Evolutionary conservation across 208 protist species (phyloP), one percentile per base, ranked within the genome.

Genomic region (Leishmania lainsoni): DNA sequence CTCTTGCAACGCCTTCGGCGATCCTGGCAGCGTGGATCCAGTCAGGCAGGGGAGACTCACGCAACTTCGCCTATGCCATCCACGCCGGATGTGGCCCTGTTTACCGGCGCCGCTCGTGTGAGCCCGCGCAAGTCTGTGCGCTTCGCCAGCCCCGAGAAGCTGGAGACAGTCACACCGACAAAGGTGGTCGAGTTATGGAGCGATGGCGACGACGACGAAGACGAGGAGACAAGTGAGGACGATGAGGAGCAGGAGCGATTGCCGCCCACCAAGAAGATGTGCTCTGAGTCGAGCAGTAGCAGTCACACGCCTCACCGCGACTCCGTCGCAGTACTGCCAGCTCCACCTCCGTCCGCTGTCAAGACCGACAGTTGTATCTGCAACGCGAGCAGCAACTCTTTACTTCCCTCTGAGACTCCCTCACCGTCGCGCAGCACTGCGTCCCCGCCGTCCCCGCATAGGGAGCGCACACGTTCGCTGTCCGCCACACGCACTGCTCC

Each of bases 71-170:
- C 80, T 32, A n/a, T 56, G 12, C 80, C 79, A 3, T 76, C 48
- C 42, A 16, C 79, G 10, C 59, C 76, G 6, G 56, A 69, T 39
- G 80, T 48, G 29, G 76, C 79, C 14, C 65, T 56, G 51, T 32
- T 5, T n/a, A 45, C 39, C 48, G 42, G 79, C 79, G 52, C 5
- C 4, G n/a, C 52, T 12, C 66, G 74, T 22, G n/a, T 70, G 72
- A 75, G 69, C 71, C 83, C 86, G n/a, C 90, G 92, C 69, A 96
- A 96, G 92, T 96, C 92, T 26, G 92, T 96, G 71, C 85, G 72
- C 63, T 96, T 96, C 73, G 83, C 89, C 52, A 90, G 90, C 48
- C 84, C 84, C 39, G 86, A 83, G 66, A 87, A 88, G 75, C 74
- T 91, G 66, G 88, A 87, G 84, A 89, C 76, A 45, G 83, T 87